phyloP scores from a whole-genome alignment of 768 basidiomycete genomes.

The Dentipellis sp. region DNA sequence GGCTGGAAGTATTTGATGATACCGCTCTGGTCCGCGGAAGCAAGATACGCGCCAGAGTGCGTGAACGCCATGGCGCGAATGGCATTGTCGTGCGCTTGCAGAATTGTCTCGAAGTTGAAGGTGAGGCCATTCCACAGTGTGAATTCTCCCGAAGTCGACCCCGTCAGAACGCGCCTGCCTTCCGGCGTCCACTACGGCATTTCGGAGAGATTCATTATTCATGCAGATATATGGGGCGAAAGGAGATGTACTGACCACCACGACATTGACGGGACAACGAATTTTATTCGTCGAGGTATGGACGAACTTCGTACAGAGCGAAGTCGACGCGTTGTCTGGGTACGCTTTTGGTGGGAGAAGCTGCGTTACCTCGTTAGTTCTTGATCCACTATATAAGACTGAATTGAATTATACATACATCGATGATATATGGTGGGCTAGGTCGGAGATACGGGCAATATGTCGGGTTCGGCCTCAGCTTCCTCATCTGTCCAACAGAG shows the following conservation, averaged over 20 bases:
- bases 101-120: conserved; percentile 98
- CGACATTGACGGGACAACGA: conserved; percentile 92
- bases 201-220: neutral
- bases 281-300: conserved; percentile 99
- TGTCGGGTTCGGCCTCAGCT: conserved; percentile 68
- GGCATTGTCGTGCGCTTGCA: conserved; percentile 96
- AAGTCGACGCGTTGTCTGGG: conserved; percentile 83
- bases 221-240: neutral
- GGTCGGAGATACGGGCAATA: conserved; percentile 76
- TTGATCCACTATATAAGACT: conserved; percentile 16
- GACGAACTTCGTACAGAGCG: conserved; percentile 92
- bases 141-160: conserved; percentile 95
- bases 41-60: conserved; percentile 88
- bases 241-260: conserved; percentile 53
- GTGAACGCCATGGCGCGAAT: conserved; percentile 87
- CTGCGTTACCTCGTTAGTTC: conserved; percentile 30
- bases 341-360: conserved; percentile 93
- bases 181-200: conserved; percentile 88
- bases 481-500: conserved; percentile 44
- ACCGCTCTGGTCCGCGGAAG: conserved; percentile 87
- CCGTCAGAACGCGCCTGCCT: conserved; percentile 85
- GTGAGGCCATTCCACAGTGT: conserved; percentile 98
- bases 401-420: conserved; percentile 42
- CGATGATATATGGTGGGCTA: conserved; percentile 79
- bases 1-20: conserved; percentile 98